Evolutionary conservation across 2,329 filamentous ascomycete genomes (phyloP), one percentile per base, ranked within the genome.

Genomic region (Colletotrichum shisoi): DNA sequence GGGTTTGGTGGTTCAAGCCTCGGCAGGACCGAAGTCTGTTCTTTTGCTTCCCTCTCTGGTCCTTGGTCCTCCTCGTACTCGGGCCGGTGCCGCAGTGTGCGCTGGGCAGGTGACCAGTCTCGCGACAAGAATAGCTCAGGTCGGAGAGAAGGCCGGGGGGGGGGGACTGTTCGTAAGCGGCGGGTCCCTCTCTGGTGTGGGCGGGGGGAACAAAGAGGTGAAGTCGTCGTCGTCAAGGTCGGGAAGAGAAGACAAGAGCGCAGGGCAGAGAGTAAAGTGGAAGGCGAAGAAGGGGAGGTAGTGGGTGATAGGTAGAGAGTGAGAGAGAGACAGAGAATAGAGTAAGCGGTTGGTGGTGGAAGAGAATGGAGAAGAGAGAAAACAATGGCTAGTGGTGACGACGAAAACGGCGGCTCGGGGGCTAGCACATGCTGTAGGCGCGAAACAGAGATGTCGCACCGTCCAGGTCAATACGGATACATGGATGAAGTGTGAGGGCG

Each of bases 401-500:
- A 68, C 57, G 66, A 62, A 66, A 68, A 56, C 65, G 65, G 61
- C 65, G 62, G 62, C 65, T 65, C 34, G 62, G 57, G 31, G 63
- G 66, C 67, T 62, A 68, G 66, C 66, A 68, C 62, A 66, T 68
- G 66, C 62, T 67, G 63, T 67, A 57, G 66, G 58, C 37, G 46
- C 52, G 37, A 68, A 68, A 62, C 51, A 51, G 44, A 68, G 51
- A 57, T 66, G 63, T 67, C 57, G 66, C 66, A 53, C 52, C 51
- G 63, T 67, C 15, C n/a, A 34, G 37, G 52, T 68, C 46, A 67
- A 48, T 62, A 62, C 51, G 37, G 57, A 68, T 67, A 40, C 57
- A 68, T 68, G 37, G 56, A 39, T 21, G n/a, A 13, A 49, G 19
- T 59, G 56, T 52, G 40, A 21, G 42, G 53, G 67, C 46, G 63